phyloP scores from a whole-genome alignment of 345 rosid genomes.

The Tarenaya hassleriana region DNA sequence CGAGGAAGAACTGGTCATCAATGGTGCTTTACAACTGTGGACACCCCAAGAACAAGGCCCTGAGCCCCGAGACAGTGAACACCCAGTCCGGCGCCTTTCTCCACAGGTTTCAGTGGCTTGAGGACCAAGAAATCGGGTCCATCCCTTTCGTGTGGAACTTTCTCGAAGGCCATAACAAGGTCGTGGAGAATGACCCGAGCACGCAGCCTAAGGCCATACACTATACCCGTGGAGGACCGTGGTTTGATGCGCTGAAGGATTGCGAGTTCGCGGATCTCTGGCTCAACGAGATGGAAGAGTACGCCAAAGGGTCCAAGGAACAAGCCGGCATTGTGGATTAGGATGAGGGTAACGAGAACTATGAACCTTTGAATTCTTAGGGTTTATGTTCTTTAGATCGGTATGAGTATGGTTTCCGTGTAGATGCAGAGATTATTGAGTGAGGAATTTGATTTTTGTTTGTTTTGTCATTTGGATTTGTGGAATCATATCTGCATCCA shows the following conservation, averaged over 20 bases:
- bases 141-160: slow-evolving; percentile 88
- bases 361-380: no score
- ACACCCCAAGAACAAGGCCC: slow-evolving; percentile 74
- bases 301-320: slow-evolving; percentile 27
- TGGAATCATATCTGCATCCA: no score
- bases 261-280: slow-evolving; percentile 93
- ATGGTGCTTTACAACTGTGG: slow-evolving; percentile 95
- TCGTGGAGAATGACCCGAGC: slow-evolving; percentile 49
- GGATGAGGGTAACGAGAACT: no score
- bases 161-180: slow-evolving; percentile 89
- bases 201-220: slow-evolving; percentile 79
- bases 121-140: slow-evolving; percentile 80
- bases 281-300: slow-evolving; percentile 72
- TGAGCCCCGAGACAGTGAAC: slow-evolving; percentile 70
- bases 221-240: slow-evolving; percentile 94
- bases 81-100: slow-evolving; percentile 75
- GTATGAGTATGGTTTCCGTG: no score
- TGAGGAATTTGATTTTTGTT: no score
- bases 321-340: no score
- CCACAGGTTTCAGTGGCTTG: slow-evolving; percentile 97
- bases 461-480: no score
- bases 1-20: slow-evolving; percentile 97
- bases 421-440: no score
- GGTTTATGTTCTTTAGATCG: no score
- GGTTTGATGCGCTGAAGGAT: slow-evolving; percentile 93